Base-by-base conservation (phyloP, 1,139 yeast species). In the Blastobotrys proliferans region DNA sequence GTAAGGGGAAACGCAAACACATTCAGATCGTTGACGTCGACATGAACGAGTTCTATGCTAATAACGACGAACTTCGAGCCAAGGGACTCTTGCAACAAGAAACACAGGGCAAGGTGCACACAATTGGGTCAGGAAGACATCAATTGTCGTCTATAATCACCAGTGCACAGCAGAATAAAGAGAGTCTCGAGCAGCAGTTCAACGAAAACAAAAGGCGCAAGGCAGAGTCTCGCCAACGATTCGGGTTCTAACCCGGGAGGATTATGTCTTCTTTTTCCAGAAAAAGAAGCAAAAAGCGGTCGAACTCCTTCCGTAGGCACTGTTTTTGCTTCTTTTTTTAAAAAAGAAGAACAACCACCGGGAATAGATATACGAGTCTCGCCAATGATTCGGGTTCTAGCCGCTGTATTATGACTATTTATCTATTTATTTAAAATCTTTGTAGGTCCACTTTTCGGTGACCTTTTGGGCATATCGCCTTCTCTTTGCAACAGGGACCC, bases 371-470 rank as follows among this genome's bases (percentile, higher is more conserved):
- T 6, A 3, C n/a, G n/a, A n/a, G n/a, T n/a, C n/a, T n/a, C n/a
- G n/a, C n/a, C n/a, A n/a, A n/a, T n/a, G n/a, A n/a, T n/a, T n/a
- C n/a, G n/a, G n/a, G n/a, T n/a, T 30, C 19, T 32, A 10, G n/a
- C 9, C 16, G 8, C 26, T 38, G 11, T 17, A 24, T 25, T 27
- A 16, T 26, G 16, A 38, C 17, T 25, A 29, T 35, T 20, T 26
- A 34, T 9, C 11, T 17, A 27, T n/a, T 30, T 47, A 48, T 55
- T 69, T 48, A 43, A 49, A 84, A 67, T 88, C 95, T 68, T 88
- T 90, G 67, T 83, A 86, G 33, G 90, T 76, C 95, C 95, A 88
- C 66, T 87, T 88, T 63, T 87, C 96, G 28, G 94, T 83, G 48
- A 84, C 67, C 70, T 83, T 85, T 50, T 76, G 83, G 51, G 78